Percentiles rank a stretch among this genome's conserved stretches.
Conservation (phyloP, 345 rosid species). For the Citrus medica region DNA sequence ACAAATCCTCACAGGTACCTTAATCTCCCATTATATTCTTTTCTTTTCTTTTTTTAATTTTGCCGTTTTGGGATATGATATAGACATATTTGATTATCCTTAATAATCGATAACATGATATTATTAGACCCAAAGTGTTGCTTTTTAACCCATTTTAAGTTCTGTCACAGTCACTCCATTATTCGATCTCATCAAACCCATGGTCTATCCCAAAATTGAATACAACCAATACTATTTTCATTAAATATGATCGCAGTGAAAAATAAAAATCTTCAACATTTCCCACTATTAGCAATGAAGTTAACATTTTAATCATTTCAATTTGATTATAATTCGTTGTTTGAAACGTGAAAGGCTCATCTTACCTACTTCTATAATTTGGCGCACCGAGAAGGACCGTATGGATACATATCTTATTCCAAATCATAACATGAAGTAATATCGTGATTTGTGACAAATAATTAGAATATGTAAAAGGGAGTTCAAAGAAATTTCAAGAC, state of each 20-base stretch:
- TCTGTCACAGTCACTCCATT: background rate
- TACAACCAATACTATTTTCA: background rate
- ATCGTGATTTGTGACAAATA: too few species aligned
- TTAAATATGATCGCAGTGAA: too few species aligned
- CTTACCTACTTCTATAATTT: background rate
- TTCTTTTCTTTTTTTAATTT: background rate
- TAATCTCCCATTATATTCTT: background rate
- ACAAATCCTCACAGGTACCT: background rate
- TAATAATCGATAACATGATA: too few species aligned
- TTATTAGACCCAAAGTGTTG: too few species aligned
- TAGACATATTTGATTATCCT: too few species aligned
- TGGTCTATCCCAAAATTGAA: background rate
- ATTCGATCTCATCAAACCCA: background rate
- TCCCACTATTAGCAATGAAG: background rate
- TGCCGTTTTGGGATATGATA: background rate
- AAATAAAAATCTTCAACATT: background rate
- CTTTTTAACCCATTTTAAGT: too few species aligned
- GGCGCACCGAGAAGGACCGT: background rate
- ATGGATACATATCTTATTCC: background rate
- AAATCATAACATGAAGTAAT: background rate
- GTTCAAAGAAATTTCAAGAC: background rate
- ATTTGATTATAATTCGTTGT: background rate
- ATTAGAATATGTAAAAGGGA: background rate
- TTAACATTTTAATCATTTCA: background rate
- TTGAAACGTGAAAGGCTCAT: background rate